phyloP scores from a whole-genome alignment of 78 protist genomes.

The Dictyostelium brefeldianum region DNA sequence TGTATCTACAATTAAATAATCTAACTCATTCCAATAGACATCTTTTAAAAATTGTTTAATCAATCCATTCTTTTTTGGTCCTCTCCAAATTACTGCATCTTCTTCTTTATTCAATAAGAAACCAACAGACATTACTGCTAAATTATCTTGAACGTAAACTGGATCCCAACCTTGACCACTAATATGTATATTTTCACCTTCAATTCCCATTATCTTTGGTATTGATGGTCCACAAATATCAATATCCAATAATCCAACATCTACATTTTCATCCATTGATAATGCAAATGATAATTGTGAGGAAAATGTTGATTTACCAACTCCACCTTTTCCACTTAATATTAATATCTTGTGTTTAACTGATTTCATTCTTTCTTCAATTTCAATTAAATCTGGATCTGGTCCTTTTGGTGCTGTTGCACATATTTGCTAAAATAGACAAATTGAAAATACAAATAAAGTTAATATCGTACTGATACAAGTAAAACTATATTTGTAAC shows the following conservation, averaged over 20 bases:
- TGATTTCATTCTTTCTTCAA: conserved; percentile 72
- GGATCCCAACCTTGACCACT: conserved; percentile 96
- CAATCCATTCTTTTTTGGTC: conserved; percentile 98
- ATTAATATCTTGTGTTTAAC: conserved; percentile 94
- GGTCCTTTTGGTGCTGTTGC: conserved; percentile 88
- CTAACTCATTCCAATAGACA: conserved; percentile 98
- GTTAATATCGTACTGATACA: not conserved
- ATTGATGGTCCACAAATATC: conserved; percentile 99
- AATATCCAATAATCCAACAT: conserved; percentile 98
- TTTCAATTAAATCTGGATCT: conserved; percentile 88
- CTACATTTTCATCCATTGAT: conserved; percentile 35
- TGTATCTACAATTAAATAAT: conserved; percentile 98
- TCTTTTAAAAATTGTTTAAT: conserved; percentile 98
- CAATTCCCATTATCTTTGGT: conserved; percentile 96
- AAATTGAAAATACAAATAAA: not conserved
- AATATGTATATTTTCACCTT: conserved; percentile 89
- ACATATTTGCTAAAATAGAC: conserved; percentile 72
- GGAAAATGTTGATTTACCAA: conserved; percentile 98
- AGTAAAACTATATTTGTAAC: not conserved
- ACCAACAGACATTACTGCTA: conserved; percentile 97
- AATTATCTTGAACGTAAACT: conserved; percentile 93
- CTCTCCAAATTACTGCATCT: conserved; percentile 99
- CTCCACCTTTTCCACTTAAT: conserved; percentile 99
- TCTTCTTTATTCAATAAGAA: conserved; percentile 92
- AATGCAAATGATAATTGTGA: conserved; percentile 95